Conservation (phyloP, 2,329 filamentous ascomycete genomes). For the Dothideomycetidae sp. region DNA sequence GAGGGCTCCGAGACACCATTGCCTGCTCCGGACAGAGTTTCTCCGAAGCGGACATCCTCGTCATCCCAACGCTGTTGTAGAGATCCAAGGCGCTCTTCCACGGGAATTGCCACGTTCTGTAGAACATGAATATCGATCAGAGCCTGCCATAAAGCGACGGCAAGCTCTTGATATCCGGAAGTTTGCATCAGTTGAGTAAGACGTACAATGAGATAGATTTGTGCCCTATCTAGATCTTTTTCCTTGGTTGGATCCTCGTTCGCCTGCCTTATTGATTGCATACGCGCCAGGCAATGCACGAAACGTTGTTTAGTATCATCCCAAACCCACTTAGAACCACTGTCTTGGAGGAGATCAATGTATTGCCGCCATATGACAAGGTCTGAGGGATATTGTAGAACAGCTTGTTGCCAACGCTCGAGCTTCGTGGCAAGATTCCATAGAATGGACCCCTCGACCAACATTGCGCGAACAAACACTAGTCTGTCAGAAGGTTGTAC, state of each 20-base stretch:
- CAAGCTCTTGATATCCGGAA: constrained; percentile 63
- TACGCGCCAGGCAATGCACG: constrained; percentile 41
- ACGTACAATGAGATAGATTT: constrained; percentile 59
- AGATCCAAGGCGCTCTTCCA: constrained; percentile 14
- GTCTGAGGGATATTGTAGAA: constrained; percentile 41
- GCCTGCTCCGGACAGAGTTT: too few species aligned
- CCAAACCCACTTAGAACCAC: constrained; percentile 51
- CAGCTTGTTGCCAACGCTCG: constrained; percentile 50
- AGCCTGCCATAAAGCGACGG: constrained; percentile 71
- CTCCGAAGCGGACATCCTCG: constrained; percentile 65
- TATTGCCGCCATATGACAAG: constrained; percentile 59
- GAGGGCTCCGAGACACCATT: too few species aligned
- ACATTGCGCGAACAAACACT: constrained; percentile 51
- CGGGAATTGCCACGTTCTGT: constrained; percentile 27
- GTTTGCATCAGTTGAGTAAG: constrained; percentile 61
- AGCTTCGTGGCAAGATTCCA: constrained; percentile 53
- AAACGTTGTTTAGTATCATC: constrained; percentile 42
- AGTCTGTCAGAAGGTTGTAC: constrained; percentile 26
- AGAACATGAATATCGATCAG: constrained; percentile 58
- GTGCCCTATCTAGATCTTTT: constrained; percentile 26
- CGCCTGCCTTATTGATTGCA: constrained; percentile 21
- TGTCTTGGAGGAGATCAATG: constrained; percentile 56
- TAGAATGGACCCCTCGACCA: constrained; percentile 58
- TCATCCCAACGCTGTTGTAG: constrained; percentile 79
- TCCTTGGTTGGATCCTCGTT: constrained; percentile 2